These are phyloP conservation scores for Boletus subcaerulescens DNA, from an alignment of 768 basidiomycete species.

Conservation along the genomic window DNA sequence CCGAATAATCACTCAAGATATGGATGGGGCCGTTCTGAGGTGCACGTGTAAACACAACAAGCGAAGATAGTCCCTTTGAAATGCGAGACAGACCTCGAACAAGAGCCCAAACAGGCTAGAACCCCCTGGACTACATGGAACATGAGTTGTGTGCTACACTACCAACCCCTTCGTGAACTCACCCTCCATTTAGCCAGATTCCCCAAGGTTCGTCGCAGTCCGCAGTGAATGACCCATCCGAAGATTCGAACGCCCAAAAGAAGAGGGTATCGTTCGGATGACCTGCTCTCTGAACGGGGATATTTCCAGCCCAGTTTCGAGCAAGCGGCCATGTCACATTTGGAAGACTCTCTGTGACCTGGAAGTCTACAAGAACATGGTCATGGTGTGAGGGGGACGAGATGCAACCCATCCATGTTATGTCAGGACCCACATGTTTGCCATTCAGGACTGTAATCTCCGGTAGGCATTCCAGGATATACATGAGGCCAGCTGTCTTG, in stretches of 20 bases:
- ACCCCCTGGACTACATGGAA: constrained; percentile 50
- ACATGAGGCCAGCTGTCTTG: constrained; percentile 33
- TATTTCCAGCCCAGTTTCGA: constrained; percentile 59
- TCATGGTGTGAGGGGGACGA: neutral
- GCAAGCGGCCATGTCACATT: constrained; percentile 53
- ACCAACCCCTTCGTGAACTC: constrained; percentile 13
- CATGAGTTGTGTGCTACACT: neutral
- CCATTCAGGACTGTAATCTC: constrained; percentile 56
- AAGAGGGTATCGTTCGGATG: constrained; percentile 66
- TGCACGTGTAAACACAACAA: neutral
- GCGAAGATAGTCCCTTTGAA: neutral
- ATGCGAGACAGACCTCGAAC: constrained; percentile 46
- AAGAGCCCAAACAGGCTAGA: constrained; percentile 63
- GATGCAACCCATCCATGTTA: neutral
- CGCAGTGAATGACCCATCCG: constrained; percentile 51
- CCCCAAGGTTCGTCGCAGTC: constrained; percentile 53
- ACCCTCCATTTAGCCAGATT: constrained; percentile 74
- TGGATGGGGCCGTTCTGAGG: constrained; percentile 64
- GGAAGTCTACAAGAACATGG: constrained; percentile 46
- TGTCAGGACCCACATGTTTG: constrained; percentile 47
- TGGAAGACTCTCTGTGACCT: constrained; percentile 52
- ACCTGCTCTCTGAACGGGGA: constrained; percentile 52
- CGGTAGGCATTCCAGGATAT: constrained; percentile 41
- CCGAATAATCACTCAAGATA: constrained; percentile 47
- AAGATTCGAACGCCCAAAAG: constrained; percentile 61